Percentiles rank a stretch among this genome's conserved stretches.
phyloP scores from a whole-genome alignment of 306 rosid species.

The Gynostemma pentaphyllum region DNA sequence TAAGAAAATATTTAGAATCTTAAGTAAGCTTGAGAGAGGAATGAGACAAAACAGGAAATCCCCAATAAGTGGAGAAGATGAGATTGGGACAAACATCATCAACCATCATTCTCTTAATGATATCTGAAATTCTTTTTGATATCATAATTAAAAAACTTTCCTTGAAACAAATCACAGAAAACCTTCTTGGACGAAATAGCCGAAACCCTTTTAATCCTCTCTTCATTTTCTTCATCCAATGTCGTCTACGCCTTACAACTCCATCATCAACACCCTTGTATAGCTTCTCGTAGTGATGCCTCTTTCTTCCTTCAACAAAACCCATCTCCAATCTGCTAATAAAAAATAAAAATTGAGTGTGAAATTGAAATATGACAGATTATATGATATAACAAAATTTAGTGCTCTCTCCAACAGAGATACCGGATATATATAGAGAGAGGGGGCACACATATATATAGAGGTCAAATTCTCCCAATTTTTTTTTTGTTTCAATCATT shows the following conservation, averaged over 20 bases:
- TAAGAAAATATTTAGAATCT: slow-evolving; percentile 16
- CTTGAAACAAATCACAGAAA: slow-evolving; percentile 26
- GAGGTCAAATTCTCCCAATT: too few relatives aligned
- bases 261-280: neutral
- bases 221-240: neutral
- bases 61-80: slow-evolving; percentile 54
- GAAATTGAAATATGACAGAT: too few relatives aligned
- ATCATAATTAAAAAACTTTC: slow-evolving; percentile 21
- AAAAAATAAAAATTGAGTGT: too few relatives aligned
- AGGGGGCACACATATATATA: too few relatives aligned
- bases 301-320: neutral
- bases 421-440: too few relatives aligned
- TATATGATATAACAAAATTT: too few relatives aligned
- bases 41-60: slow-evolving; percentile 52
- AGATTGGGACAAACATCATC: slow-evolving; percentile 29
- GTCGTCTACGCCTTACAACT: neutral
- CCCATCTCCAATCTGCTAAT: too few relatives aligned
- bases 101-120: slow-evolving; percentile 29
- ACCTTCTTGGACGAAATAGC: neutral
- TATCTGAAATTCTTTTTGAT: slow-evolving; percentile 32
- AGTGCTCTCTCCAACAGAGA: too few relatives aligned
- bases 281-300: neutral
- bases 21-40: slow-evolving; percentile 11
- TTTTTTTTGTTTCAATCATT: too few relatives aligned
- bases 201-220: slow-evolving; percentile 5